Evolutionary conservation across 148 eudicot species (phyloP).

Genomic region (Heliamphora exappendiculata): DNA sequence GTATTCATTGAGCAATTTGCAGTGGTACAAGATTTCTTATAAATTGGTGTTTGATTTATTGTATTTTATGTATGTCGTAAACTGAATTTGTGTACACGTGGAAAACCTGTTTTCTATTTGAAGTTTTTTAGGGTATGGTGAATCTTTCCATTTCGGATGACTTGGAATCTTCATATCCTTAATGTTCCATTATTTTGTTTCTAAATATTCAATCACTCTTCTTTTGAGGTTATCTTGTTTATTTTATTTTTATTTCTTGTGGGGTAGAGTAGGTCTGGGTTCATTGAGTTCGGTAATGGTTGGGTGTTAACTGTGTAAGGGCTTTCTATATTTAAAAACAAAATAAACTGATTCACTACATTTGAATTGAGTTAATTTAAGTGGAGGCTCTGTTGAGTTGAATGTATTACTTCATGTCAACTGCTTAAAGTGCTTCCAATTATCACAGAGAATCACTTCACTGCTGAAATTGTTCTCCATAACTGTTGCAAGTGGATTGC

Average conservation of each 20-base stretch:
- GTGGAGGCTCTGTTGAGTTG: background rate
- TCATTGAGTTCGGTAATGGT: background rate
- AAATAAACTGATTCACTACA: background rate
- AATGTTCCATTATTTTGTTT: background rate
- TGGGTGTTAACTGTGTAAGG: background rate
- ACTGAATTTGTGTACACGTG: no score
- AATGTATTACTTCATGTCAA: background rate
- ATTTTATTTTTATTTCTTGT: background rate
- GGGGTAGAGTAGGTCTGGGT: background rate
- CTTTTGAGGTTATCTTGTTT: background rate
- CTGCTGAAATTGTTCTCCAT: conserved; percentile 40
- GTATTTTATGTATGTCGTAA: no score
- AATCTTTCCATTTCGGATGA: background rate
- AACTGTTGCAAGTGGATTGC: conserved; percentile 45
- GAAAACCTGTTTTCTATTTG: no score
- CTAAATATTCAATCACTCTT: background rate
- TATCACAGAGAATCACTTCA: conserved; percentile 46
- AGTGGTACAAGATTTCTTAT: background rate
- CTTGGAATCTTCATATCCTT: background rate
- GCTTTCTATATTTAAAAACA: background rate
- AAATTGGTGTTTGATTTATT: no score
- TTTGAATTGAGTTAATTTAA: background rate
- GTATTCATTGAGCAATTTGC: background rate
- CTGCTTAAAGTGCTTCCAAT: conserved; percentile 4
- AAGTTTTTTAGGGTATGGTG: background rate